Base-by-base conservation (phyloP, 2,329 filamentous ascomycete species). In the Chalaropsis ovoidea region DNA sequence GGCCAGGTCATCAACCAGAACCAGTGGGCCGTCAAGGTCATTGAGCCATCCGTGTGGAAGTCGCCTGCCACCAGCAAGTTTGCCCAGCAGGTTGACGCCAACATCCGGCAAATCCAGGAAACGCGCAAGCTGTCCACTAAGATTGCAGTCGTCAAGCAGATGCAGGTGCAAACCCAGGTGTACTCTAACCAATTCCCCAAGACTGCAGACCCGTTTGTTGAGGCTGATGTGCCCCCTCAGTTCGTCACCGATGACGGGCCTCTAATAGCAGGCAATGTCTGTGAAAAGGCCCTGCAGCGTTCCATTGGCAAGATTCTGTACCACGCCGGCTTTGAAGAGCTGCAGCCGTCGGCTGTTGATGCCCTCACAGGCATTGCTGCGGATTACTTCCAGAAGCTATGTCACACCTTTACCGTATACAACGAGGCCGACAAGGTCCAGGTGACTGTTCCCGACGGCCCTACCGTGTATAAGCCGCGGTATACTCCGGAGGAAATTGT, bases 121-220 rank as follows among this genome's bases (percentile, higher is more conserved):
- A 99, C 94, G 0, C 83, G 94, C 70, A 97, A 96, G 73, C 82
- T 99, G 39, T 95, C 91, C 71, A 91, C 91, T 11, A 99, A 97
- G 77, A 96, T 99, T 73, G 87, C 90, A 61, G 90, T 99, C 68
- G 94, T 99, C 74, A 99, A 97, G 78, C 94, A 99, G 77, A 99
- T 99, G 94, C 94, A 99, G 76, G 85, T 97, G 64, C 94, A 99
- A 75, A 90, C 91, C 63, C 94, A 96, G 82, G 89, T 90, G 73
- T 99, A 99, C 73, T 89, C 92, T 72, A 99, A 99, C 72, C 94
- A 99, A 74, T 99, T 99, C 71, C 91, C 93, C 69, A 96, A 96
- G 76, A 96, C 95, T 73, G 90, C 96, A 69, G 87, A 93, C 72
- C 89, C 90, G 0, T 96, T 99, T 69, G 77, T 87, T 19, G 94